These are phyloP conservation scores for Leucocoprinus leucothites DNA, from an alignment of 768 basidiomycete species.

Conservation along the genomic window DNA sequence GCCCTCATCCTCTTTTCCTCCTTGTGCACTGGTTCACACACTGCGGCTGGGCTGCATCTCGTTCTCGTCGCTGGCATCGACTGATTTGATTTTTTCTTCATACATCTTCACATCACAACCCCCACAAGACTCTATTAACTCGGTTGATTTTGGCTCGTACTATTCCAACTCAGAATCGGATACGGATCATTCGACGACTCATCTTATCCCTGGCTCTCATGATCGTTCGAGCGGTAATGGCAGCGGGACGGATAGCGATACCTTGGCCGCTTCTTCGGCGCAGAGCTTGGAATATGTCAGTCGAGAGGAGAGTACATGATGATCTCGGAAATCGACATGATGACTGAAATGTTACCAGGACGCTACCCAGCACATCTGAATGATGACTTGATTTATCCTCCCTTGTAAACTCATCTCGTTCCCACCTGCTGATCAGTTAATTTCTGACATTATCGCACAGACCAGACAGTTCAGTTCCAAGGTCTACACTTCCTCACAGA, in stretches of 20 bases:
- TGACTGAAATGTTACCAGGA: background rate
- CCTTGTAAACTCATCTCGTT: background rate
- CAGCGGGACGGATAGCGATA: no score
- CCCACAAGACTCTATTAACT: background rate
- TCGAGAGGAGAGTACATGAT: background rate
- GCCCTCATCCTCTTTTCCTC: background rate
- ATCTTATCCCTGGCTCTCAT: background rate
- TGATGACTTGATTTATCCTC: background rate
- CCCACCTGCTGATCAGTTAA: background rate
- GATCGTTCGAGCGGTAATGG: background rate
- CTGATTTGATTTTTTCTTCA: no score
- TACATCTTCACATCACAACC: slow-evolving; percentile 5
- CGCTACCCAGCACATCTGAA: background rate
- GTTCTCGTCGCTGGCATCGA: slow-evolving; percentile 6
- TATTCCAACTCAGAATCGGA: slow-evolving; percentile 1
- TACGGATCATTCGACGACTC: background rate
- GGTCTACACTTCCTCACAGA: background rate
- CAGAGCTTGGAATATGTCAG: slow-evolving; percentile 9
- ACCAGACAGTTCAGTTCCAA: background rate
- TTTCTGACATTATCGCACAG: background rate
- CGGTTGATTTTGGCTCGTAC: background rate
- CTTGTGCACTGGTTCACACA: slow-evolving; percentile 4
- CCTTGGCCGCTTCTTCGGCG: background rate
- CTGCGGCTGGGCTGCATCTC: background rate
- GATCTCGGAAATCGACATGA: background rate